These are phyloP conservation scores for Alternaria infectoria DNA, from an alignment of 2,329 filamentous ascomycete genomes.

Conservation along the genomic window DNA sequence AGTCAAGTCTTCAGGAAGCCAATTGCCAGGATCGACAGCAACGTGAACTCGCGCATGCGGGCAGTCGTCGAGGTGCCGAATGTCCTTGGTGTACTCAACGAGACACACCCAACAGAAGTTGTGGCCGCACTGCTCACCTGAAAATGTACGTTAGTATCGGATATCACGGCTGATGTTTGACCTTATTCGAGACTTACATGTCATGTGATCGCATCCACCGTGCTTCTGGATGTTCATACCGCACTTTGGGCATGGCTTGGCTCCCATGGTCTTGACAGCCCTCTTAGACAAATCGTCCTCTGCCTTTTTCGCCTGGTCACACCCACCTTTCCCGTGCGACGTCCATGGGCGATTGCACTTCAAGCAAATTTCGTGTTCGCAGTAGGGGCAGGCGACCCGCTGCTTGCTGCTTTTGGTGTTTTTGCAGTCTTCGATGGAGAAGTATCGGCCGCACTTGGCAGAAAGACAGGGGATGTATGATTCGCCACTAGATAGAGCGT, in stretches of 20 bases:
- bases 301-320: conserved; percentile 18
- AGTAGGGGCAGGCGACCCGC: conserved; percentile 34
- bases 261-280: conserved; percentile 28
- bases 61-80: conserved; percentile 15
- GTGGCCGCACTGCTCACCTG: conserved; percentile 22
- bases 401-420: background rate
- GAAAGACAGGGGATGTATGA: conserved; percentile 29
- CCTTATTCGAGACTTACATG: conserved; percentile 18
- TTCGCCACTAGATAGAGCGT: conserved; percentile 16
- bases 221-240: conserved; percentile 34
- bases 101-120: conserved; percentile 35
- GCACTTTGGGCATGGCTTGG: conserved; percentile 35
- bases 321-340: conserved; percentile 15
- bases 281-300: conserved; percentile 24
- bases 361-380: conserved; percentile 23
- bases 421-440: conserved; percentile 30
- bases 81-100: background rate
- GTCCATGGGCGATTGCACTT: conserved; percentile 29
- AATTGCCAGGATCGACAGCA: conserved; percentile 20
- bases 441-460: conserved; percentile 25
- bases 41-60: conserved; percentile 12
- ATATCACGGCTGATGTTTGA: background rate
- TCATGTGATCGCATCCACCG: conserved; percentile 35
- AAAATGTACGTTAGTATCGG: background rate
- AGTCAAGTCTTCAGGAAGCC: conserved; percentile 5